phyloP scores from a whole-genome alignment of 148 eudicot genomes.

The Chenopodium quinoa region DNA sequence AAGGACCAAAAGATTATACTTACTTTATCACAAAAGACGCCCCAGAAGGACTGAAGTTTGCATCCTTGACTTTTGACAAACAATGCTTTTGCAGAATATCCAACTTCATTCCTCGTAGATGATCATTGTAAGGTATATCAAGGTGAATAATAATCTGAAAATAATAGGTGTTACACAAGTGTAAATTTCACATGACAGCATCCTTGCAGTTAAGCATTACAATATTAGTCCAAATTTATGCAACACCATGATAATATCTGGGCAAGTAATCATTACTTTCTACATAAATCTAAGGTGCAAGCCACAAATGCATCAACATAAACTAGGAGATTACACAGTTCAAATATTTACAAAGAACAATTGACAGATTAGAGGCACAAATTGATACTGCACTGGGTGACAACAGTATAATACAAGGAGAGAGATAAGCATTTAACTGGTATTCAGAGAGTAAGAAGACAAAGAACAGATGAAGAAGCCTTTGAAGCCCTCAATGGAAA shows the following conservation, averaged over 20 bases:
- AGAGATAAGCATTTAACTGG: background rate
- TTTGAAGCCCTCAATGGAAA: background rate
- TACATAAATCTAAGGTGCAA: background rate
- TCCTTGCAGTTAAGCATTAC: background rate
- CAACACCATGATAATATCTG: background rate
- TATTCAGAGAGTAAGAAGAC: background rate
- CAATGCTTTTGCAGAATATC: constrained; percentile 50
- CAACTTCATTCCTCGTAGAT: constrained; percentile 55
- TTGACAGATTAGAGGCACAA: background rate
- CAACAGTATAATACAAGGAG: background rate
- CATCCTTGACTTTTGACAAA: constrained; percentile 51
- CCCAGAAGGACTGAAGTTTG: constrained; percentile 37
- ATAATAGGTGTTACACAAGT: constrained; percentile 6
- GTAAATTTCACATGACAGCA: background rate
- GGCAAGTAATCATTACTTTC: background rate
- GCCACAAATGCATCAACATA: background rate
- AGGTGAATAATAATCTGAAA: constrained; percentile 58
- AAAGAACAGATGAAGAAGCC: background rate
- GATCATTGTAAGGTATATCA: constrained; percentile 52
- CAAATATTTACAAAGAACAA: background rate
- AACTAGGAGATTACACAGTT: background rate
- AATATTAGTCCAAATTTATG: background rate
- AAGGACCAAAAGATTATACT: constrained; percentile 24
- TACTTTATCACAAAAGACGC: constrained; percentile 67
- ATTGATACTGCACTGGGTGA: background rate